Percentiles rank a stretch among this genome's conserved stretches.
Conservation (phyloP, 1,284 basidiomycete species). For the Trichosporon asahii region DNA sequence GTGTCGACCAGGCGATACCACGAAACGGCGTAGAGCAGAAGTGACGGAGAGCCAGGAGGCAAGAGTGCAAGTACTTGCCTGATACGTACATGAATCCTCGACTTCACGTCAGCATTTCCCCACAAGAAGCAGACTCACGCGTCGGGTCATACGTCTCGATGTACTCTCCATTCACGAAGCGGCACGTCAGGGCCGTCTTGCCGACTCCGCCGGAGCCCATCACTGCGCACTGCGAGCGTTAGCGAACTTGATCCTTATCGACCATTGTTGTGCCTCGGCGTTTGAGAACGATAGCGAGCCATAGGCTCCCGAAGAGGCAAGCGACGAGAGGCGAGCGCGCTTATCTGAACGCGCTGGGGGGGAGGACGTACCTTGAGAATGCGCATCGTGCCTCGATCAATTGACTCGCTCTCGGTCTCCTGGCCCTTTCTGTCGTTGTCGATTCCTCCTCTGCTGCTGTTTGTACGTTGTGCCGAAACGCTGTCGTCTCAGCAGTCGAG, state of each 20-base stretch:
- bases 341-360: too few relatives aligned
- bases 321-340: too few relatives aligned
- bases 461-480: too few relatives aligned
- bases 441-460: too few relatives aligned
- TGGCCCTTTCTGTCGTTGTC: too few relatives aligned
- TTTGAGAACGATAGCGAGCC: too few relatives aligned
- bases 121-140: slow-evolving; percentile 27
- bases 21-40: too few relatives aligned
- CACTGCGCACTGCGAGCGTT: slow-evolving; percentile 30
- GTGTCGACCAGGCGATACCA: too few relatives aligned
- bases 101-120: slow-evolving; percentile 23
- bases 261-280: background rate
- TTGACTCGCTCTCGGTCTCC: background rate
- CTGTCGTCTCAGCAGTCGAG: too few relatives aligned
- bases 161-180: slow-evolving; percentile 40
- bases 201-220: slow-evolving; percentile 46
- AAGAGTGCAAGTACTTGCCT: too few relatives aligned
- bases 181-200: slow-evolving; percentile 38
- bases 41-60: too few relatives aligned
- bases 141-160: slow-evolving; percentile 43
- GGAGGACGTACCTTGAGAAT: background rate
- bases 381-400: slow-evolving; percentile 1
- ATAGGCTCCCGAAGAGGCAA: background rate
- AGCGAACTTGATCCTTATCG: background rate
- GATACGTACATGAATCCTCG: slow-evolving; percentile 36